Percentiles rank a stretch among this genome's conserved stretches.
Conservation (phyloP, 1,284 basidiomycete species). For the Marasmius sp. region DNA sequence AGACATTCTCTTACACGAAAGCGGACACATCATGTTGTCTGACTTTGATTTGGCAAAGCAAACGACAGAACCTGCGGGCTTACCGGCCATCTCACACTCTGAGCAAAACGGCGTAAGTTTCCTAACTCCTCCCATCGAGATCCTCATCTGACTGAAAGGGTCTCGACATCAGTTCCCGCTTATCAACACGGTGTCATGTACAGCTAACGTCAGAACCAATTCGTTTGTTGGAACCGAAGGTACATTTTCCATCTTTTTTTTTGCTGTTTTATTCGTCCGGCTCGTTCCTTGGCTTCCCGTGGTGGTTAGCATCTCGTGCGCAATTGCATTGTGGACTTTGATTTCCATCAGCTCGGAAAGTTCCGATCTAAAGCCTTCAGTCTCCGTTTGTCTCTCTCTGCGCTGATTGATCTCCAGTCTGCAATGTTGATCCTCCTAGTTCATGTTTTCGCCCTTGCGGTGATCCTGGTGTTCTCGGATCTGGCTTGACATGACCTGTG, state of each 20-base stretch:
- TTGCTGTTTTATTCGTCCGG: slow-evolving; percentile 1
- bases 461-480: neutral
- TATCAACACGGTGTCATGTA: slow-evolving; percentile 97
- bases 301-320: slow-evolving; percentile 6
- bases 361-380: neutral
- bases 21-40: slow-evolving; percentile 98
- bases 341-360: neutral
- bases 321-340: too few relatives aligned
- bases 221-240: slow-evolving; percentile 99
- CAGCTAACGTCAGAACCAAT: slow-evolving; percentile 96
- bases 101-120: slow-evolving; percentile 81
- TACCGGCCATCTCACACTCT: slow-evolving; percentile 89
- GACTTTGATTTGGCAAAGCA: slow-evolving; percentile 99
- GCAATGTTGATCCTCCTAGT: neutral
- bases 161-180: slow-evolving; percentile 64
- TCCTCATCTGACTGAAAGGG: slow-evolving; percentile 4
- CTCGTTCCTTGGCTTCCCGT: slow-evolving; percentile 1
- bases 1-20: slow-evolving; percentile 99
- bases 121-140: neutral
- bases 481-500: neutral
- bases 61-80: slow-evolving; percentile 81
- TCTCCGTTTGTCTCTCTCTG: neutral
- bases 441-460: neutral
- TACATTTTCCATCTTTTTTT: slow-evolving; percentile 36
- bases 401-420: neutral